phyloP scores from a whole-genome alignment of 345 rosid species.

The Euphorbia lathyris region DNA sequence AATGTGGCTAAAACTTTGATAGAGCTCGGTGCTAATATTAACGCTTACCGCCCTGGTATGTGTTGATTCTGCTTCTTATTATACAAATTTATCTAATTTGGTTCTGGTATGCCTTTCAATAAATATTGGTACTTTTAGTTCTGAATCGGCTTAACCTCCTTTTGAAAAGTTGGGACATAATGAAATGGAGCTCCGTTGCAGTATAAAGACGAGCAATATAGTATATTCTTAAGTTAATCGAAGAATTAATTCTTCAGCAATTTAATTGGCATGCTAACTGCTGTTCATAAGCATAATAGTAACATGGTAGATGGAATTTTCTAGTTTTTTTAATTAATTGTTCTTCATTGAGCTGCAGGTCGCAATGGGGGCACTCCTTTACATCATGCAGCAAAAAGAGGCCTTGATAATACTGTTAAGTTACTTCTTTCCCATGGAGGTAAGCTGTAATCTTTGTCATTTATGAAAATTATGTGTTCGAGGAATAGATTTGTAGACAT shows the following conservation, averaged over 20 bases:
- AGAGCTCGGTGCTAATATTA: conserved; percentile 79
- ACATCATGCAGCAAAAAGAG: conserved; percentile 97
- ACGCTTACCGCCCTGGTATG: conserved; percentile 84
- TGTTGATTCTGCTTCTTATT: not conserved
- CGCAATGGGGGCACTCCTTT: conserved; percentile 88
- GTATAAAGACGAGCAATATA: not conserved
- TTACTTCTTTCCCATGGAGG: conserved; percentile 84
- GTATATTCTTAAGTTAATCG: no score
- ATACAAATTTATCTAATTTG: not conserved
- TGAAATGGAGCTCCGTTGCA: not conserved
- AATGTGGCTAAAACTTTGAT: conserved; percentile 77
- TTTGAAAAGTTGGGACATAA: no score
- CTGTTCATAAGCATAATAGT: not conserved
- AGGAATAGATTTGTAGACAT: no score
- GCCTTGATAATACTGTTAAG: conserved; percentile 70
- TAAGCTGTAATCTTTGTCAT: conserved; percentile 11
- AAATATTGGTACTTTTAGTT: not conserved
- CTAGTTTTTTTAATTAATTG: not conserved
- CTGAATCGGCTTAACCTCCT: not conserved
- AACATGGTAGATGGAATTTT: not conserved
- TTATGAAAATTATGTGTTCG: not conserved
- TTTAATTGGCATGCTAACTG: not conserved
- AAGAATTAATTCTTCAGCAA: not conserved
- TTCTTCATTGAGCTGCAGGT: conserved; percentile 38
- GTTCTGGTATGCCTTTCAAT: not conserved